Base-by-base conservation (phyloP, 78 protist species). In the Neovahlkampfia damariscottae region DNA sequence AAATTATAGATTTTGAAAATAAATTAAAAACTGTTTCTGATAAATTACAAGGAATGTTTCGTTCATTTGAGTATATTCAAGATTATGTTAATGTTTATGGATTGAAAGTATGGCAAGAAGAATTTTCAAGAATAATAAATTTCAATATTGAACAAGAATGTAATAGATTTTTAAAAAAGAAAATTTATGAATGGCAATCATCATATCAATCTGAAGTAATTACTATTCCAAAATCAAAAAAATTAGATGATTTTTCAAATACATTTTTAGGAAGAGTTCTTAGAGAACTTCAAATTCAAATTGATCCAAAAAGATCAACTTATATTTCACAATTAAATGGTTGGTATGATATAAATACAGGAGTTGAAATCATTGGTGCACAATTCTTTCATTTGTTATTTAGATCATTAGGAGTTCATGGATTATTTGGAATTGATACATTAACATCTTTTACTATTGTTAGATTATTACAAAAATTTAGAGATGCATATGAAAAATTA, bases 71-170 rank as follows among this genome's bases (percentile, higher is more conserved):
- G 84, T 91, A 85, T 67, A 81, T 89, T 59, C 90, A 88, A 74
- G 97, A 93, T 84, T 94, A 94, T 81, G 88, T 94, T 28, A 82
- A 84, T 62, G 84, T 94, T 34, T 84, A 87, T 76, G 97, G 96
- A 19, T 72, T 95, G 27, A 34, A 74, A 36, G 80, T 95, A 38
- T 94, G 98, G 98, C 96, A 87, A 76, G 97, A 95, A 32, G 98
- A 95, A 50, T 86, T 95, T 35, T 79, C 91, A 5, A 67, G 97
- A 50, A 86, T 95, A 67, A 76, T 95, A 59, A 84, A 90, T 73
- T 92, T 77, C 82, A 84, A 90, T 77, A 94, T 95, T n/a, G 97
- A 95, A 73, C 96, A 80, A 37, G 88, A 86, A 41, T 81, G 82
- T 70, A 84, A 84, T 41, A 35, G 62, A 39, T 96, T 91, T 76